Percentiles rank a stretch among this genome's conserved stretches.
These are phyloP conservation scores for Theileria annulata DNA, from an alignment of 169 alveolate genomes.

Conservation along the genomic window DNA sequence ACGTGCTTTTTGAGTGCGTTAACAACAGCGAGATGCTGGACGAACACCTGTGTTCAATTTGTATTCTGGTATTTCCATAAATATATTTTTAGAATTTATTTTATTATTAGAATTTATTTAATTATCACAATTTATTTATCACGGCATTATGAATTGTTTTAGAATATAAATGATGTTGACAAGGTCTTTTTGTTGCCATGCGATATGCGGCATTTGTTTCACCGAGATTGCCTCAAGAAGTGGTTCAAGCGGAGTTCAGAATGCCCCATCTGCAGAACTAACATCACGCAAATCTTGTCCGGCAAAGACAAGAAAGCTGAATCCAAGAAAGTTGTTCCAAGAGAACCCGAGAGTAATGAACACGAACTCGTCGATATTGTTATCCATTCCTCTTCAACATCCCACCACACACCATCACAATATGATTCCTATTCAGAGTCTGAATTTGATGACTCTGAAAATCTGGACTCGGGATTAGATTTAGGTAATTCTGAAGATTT, in stretches of 20 bases:
- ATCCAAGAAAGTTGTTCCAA: not conserved
- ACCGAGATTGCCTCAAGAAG: slow-evolving; percentile 66
- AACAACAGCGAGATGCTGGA: not conserved
- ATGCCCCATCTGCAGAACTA: slow-evolving; percentile 78
- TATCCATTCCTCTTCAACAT: not conserved
- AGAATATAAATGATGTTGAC: slow-evolving; percentile 64
- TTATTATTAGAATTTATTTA: too few species aligned
- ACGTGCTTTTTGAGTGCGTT: not conserved
- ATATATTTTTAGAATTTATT: not conserved
- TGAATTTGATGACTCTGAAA: not conserved
- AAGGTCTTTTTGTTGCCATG: slow-evolving; percentile 74
- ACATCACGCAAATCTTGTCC: slow-evolving; percentile 50
- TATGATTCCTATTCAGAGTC: not conserved
- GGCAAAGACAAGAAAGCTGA: not conserved
- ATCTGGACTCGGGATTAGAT: not conserved
- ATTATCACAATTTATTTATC: not conserved
- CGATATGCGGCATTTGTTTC: slow-evolving; percentile 76
- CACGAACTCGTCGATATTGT: not conserved
- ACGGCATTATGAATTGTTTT: not conserved
- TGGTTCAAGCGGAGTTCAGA: slow-evolving; percentile 73
- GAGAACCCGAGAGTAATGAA: not conserved
- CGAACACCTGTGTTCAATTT: slow-evolving; percentile 41
- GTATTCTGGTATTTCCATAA: slow-evolving; percentile 20
- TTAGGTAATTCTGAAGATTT: too few species aligned
- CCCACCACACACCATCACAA: not conserved